Conservation (phyloP, 164 flowering plant genomes). For the Sedum album region DNA sequence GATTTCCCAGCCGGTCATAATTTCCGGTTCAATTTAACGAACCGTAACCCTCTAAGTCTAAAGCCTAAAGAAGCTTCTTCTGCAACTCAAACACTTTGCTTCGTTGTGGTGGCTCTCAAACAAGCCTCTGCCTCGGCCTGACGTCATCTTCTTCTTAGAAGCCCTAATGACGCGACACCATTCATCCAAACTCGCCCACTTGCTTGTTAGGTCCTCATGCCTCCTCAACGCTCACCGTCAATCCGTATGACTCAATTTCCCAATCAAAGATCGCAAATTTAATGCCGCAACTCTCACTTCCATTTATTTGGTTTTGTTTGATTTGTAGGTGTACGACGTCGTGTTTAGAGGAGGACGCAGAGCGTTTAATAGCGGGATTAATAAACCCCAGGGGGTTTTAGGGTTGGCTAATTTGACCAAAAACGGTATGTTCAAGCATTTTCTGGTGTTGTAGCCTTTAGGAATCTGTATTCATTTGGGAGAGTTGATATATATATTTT, state of each 20-base stretch:
- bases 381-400: conserved; percentile 4
- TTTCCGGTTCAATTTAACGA: too few relatives aligned
- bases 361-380: background rate
- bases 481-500: too few relatives aligned
- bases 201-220: background rate
- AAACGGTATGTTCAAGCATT: background rate
- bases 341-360: conserved; percentile 1
- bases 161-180: conserved; percentile 7
- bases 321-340: background rate
- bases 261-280: background rate
- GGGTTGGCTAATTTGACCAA: background rate
- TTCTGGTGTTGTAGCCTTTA: background rate
- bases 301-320: background rate
- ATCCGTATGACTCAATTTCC: background rate
- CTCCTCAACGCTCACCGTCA: background rate
- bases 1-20: too few relatives aligned
- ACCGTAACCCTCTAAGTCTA: too few relatives aligned
- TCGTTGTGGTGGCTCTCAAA: too few relatives aligned
- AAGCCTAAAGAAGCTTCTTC: too few relatives aligned
- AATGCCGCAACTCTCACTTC: background rate
- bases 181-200: conserved; percentile 3
- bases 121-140: background rate
- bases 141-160: background rate
- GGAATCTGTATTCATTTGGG: too few relatives aligned
- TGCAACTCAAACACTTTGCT: too few relatives aligned